Conservation (phyloP, 2,329 filamentous ascomycete species). For the Helotiales sp. region DNA sequence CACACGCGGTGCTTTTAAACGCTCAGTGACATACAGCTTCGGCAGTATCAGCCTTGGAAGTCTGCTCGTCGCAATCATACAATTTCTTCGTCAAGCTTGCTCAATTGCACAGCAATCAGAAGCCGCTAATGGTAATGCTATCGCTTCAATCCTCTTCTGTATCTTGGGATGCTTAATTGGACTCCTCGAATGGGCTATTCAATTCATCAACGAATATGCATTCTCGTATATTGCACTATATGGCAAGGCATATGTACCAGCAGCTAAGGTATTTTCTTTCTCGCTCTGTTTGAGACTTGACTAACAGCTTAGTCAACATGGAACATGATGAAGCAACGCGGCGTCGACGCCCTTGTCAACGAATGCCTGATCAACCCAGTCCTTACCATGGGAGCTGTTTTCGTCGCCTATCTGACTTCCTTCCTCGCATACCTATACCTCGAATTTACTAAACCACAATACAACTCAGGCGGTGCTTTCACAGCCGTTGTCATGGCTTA, state of each 20-base stretch:
- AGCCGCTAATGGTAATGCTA: slow-evolving; percentile 65
- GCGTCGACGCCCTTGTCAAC: slow-evolving; percentile 86
- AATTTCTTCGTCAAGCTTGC: slow-evolving; percentile 78
- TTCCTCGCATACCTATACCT: slow-evolving; percentile 87
- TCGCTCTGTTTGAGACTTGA: background rate
- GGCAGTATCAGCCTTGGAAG: slow-evolving; percentile 88
- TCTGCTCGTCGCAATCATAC: slow-evolving; percentile 82
- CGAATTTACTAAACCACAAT: slow-evolving; percentile 74
- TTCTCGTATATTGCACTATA: slow-evolving; percentile 93
- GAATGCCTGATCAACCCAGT: slow-evolving; percentile 46
- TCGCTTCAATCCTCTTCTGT: slow-evolving; percentile 69
- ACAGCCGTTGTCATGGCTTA: slow-evolving; percentile 81
- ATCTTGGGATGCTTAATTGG: slow-evolving; percentile 74
- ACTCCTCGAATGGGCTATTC: slow-evolving; percentile 79
- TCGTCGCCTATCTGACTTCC: slow-evolving; percentile 80
- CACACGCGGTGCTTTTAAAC: slow-evolving; percentile 79
- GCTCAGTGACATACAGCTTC: slow-evolving; percentile 87
- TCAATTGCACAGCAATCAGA: slow-evolving; percentile 72
- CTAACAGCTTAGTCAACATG: slow-evolving; percentile 33
- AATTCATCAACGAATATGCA: slow-evolving; percentile 89
- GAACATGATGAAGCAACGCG: slow-evolving; percentile 84
- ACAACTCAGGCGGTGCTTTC: slow-evolving; percentile 68
- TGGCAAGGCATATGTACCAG: slow-evolving; percentile 81
- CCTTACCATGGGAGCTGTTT: slow-evolving; percentile 74
- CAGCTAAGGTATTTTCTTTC: slow-evolving; percentile 67